Evolutionary conservation across 768 basidiomycete species (phyloP), one percentile per base, ranked within the genome.

Genomic region (Amanita pseudoporphyria): DNA sequence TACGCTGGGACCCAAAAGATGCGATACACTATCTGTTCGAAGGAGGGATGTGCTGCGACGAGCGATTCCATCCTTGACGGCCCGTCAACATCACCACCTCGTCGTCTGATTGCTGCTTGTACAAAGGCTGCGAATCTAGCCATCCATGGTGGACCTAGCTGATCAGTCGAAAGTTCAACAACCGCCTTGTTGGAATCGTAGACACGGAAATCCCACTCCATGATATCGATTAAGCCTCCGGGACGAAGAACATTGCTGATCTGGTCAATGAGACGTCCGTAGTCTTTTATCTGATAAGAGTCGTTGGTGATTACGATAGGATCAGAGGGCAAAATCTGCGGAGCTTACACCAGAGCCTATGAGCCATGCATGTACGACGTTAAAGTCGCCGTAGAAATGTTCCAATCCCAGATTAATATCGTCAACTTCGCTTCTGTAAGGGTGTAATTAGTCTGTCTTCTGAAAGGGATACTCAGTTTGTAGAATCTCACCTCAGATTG

Each of bases 401-500:
- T 88, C 84, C 19, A 90, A 67, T 2, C 87, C 87, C 14, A 88
- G 76, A 64, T 90, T 90, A 60, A 89, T 80, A 60, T 90, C 87
- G 60, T 89, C 87, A 6, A 88, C 76, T 62, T 90, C 87, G 57
- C 82, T 86, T 69, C 86, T 88, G 54, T 24, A 58, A 45, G 45
- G 53, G 44, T 31, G 24, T 52, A 45, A 39, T 43, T 28, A 21
- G 2, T 22, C 14, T 32, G 6, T n/a, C 32, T 49, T 19, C 31
- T 10, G 24, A 24, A 10, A 41, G 26, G 18, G 19, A 49, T 5
- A 16, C 19, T 9, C 16, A 30, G 5, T 38, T 18, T 24, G 14
- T 24, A 12, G 19, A 51, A 10, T 51, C 54, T 52, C 50, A 86
- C 82, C 84, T 78, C 64, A 77, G 76, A 60, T 89, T 88, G 36